Base-by-base conservation (phyloP, 2,329 filamentous ascomycete genomes). In the Ophiostoma novo-ulmi region DNA sequence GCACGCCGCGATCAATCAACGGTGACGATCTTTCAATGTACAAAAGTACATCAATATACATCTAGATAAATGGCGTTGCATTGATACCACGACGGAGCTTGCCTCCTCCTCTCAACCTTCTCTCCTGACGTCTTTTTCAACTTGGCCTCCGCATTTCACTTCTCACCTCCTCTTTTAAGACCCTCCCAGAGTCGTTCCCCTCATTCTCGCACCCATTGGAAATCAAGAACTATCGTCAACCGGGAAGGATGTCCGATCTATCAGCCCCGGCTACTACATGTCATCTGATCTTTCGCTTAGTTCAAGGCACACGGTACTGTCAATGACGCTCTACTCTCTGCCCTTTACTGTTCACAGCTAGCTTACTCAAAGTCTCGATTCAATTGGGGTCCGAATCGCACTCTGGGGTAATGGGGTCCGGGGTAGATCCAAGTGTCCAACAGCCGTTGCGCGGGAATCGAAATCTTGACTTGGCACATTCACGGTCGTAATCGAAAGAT, bases 391-490 rank as follows among this genome's bases (percentile, higher is more conserved):
- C 14, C 14, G 44, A 48, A 48, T 20, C 44, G 44, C 44, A 58
- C 10, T 58, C 52, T 58, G 52, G 52, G 52, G 52, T 58, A 48
- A 58, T 58, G 52, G 52, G 52, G 22, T 58, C 52, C 52, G 52
- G 22, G 52, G 52, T 58, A 58, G 52, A 22, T 58, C 8, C 52
- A 58, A 26, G n/a, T 26, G 52, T 58, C 10, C 44, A 48, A n/a
- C 44, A n/a, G 44, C 13, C 44, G 14, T 17, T 17, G 44, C 17
- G 52, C 2, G n/a, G 52, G 22, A 48, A 48, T 48, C 17, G 44
- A 48, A 1, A 48, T 58, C 52, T 26, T 26, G n/a, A 26, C n/a
- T 63, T 26, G 58, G 58, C 26, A 63, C 58, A 63, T 31, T 17
- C 26, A 35, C 58, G 58, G 58, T 17, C 58, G 2, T 17, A 63